A percentile compares a stretch with the other conserved stretches of the same genome.
phyloP scores from a whole-genome alignment of 2,329 filamentous ascomycete genomes.

The Leptodontidium sp. region DNA sequence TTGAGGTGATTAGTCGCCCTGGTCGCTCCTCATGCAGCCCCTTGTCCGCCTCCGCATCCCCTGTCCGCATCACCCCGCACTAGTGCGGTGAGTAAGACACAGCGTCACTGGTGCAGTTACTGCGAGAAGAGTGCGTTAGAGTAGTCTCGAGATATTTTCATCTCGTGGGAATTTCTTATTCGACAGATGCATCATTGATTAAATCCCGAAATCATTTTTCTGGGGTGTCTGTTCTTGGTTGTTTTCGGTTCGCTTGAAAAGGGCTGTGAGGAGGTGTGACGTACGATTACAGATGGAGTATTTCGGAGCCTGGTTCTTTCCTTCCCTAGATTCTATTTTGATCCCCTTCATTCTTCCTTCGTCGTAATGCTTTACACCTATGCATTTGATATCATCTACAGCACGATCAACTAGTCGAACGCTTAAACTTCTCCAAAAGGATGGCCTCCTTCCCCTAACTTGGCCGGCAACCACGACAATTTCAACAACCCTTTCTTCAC shows the following conservation, averaged over 20 bases:
- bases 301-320: not conserved
- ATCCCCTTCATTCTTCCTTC: not conserved
- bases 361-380: too few species aligned
- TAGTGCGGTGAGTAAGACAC: not conserved
- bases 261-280: not conserved
- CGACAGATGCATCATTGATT: not conserved
- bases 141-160: not conserved
- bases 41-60: not conserved
- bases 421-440: not conserved
- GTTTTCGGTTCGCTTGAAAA: not conserved
- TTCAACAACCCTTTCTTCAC: conserved; percentile 39
- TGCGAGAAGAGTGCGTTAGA: not conserved
- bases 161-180: not conserved
- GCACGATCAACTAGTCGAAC: too few species aligned
- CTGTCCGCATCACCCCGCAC: conserved; percentile 7
- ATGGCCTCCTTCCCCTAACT: conserved; percentile 8
- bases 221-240: not conserved
- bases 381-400: too few species aligned
- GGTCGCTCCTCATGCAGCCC: conserved; percentile 1
- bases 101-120: not conserved
- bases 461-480: conserved; percentile 33
- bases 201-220: not conserved
- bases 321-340: too few species aligned
- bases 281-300: too few species aligned
- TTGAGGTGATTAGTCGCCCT: conserved; percentile 14